phyloP scores from a whole-genome alignment of 257 asterid genomes.

The Catharanthus roseus region DNA sequence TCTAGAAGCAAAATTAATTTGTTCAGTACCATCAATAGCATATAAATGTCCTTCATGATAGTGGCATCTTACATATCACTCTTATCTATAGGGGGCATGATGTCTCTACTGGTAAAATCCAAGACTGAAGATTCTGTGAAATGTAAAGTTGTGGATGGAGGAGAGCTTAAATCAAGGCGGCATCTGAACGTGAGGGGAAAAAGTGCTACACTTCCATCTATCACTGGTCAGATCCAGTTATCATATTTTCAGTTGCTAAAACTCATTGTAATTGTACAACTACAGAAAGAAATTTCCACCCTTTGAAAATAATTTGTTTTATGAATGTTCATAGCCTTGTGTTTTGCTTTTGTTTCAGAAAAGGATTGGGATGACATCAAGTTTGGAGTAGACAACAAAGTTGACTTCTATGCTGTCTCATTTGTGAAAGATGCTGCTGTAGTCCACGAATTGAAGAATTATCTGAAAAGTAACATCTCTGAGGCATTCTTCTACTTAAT shows the following conservation, averaged over 20 bases:
- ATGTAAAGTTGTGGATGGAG: constrained; percentile 96
- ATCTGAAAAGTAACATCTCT: constrained; percentile 55
- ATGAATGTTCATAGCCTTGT: constrained; percentile 22
- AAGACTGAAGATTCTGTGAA: constrained; percentile 75
- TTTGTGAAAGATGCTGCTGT: constrained; percentile 98
- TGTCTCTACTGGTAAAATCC: constrained; percentile 75
- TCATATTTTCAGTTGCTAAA: neutral
- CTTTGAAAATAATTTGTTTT: constrained; percentile 9
- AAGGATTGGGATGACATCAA: constrained; percentile 98
- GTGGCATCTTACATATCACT: constrained; percentile 14
- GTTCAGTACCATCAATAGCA: neutral
- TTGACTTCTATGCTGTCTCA: constrained; percentile 95
- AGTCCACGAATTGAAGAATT: constrained; percentile 90
- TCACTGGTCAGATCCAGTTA: constrained; percentile 60
- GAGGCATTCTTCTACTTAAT: constrained; percentile 3
- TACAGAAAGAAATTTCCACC: neutral
- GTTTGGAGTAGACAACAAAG: constrained; percentile 91
- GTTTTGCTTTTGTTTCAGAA: constrained; percentile 44
- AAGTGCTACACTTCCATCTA: constrained; percentile 95
- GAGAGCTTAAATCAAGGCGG: constrained; percentile 93
- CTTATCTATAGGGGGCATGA: constrained; percentile 81
- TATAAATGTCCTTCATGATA: neutral
- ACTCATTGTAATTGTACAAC: constrained; percentile 2
- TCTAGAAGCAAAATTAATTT: neutral
- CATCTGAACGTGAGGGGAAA: constrained; percentile 96